Evolutionary conservation across 2,329 filamentous ascomycete species (phyloP), one percentile per base, ranked within the genome.

Genomic region (Hypoxylon sp.): DNA sequence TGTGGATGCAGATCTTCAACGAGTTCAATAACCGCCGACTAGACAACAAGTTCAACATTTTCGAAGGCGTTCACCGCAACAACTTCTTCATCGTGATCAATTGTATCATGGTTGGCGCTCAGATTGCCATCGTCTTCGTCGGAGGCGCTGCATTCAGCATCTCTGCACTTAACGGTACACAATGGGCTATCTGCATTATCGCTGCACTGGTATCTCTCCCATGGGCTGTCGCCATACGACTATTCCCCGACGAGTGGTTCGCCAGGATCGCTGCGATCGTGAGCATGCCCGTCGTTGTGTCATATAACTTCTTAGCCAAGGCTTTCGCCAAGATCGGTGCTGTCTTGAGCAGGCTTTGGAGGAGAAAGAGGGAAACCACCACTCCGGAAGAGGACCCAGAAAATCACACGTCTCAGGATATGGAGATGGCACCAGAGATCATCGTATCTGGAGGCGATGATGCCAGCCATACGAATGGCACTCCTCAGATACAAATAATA

Each of bases 1-100:
- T 88, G 2, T 88, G 84, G 84, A 83, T 88, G 77, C 85, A 88
- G 63, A 86, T 88, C 55, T 88, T 88, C 73, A 88, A 88, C 67
- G 78, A 85, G 67, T 80, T 85, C 72, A 87, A 87, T 69, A 84
- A 82, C 64, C 78, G 83, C 20, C 81, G 82, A 27, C 73, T 86
- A 0, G 83, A 86, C 62, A 85, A 85, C 68, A 77, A 78, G 52
- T 77, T 86, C 70, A 85, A 85, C 60, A 78, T 86, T 29, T 78
- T 86, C 42, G 78, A 83, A 60, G 81, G 81, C 6, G 67, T 85
- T 3, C 73, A 76, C 52, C 74, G 74, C 43, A 85, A 85, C 64
- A 72, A 69, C 51, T 83, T 82, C 68, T 86, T 85, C 63, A 74
- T 84, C 30, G 66, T 72, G 27, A 83, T 86, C 63, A 81, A 79